A percentile compares a stretch with the other conserved stretches of the same genome.
These are phyloP conservation scores for Gremmenia infestans DNA, from an alignment of 2,329 filamentous ascomycete genomes.

Conservation along the genomic window DNA sequence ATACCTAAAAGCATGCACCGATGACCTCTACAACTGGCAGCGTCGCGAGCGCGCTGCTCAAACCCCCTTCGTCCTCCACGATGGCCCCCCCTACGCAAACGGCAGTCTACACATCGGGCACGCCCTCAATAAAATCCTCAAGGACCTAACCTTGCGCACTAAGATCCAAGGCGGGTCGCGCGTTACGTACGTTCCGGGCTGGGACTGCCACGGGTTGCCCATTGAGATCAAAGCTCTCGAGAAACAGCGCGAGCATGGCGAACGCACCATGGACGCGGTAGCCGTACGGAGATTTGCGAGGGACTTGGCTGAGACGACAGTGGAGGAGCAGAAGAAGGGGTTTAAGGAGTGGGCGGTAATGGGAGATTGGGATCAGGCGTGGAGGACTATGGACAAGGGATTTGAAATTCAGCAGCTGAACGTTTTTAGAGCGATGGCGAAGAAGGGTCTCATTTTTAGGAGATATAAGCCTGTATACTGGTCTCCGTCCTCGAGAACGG, in stretches of 20 bases:
- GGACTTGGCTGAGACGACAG: conserved; percentile 60
- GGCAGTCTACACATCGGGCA: conserved; percentile 88
- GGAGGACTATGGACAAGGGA: conserved; percentile 71
- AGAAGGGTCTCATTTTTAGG: conserved; percentile 68
- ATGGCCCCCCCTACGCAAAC: conserved; percentile 97
- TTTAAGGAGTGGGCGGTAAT: conserved; percentile 74
- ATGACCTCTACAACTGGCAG: conserved; percentile 91
- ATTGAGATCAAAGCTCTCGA: conserved; percentile 90
- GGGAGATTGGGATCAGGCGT: conserved; percentile 72
- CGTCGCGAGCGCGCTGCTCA: conserved; percentile 26
- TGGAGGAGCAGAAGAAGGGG: conserved; percentile 66
- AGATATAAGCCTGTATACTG: conserved; percentile 82
- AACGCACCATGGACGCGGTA: conserved; percentile 43
- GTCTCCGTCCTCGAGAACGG: conserved; percentile 74
- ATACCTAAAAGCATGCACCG: conserved; percentile 72
- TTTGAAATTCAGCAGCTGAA: conserved; percentile 73
- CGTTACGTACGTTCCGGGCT: conserved; percentile 82
- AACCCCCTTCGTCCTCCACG: conserved; percentile 74
- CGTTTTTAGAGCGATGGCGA: conserved; percentile 71
- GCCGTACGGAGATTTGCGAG: conserved; percentile 61
- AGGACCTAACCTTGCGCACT: conserved; percentile 50
- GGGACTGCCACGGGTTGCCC: conserved; percentile 96
- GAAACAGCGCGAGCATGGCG: conserved; percentile 22
- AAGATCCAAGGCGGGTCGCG: no score
- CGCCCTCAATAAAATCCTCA: conserved; percentile 93